Evolutionary conservation across 805 yeast genomes (phyloP), one percentile per base, ranked within the genome.

Genomic region (Wickerhamiella hasegawae): DNA sequence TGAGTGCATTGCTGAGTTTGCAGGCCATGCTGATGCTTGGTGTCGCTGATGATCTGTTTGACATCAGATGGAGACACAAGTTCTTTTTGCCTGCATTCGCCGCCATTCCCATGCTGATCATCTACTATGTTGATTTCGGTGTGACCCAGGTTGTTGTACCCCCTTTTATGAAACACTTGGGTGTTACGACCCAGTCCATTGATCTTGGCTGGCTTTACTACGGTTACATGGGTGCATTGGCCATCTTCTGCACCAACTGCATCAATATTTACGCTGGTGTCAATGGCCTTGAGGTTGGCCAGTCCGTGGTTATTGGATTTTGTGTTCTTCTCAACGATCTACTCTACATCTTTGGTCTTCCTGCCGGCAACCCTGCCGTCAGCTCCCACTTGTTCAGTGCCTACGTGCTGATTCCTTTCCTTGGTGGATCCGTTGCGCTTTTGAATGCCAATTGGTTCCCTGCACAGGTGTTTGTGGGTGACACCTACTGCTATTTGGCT

Each of bases 221-320:
- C 54, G 59, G 60, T 11, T 90, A 90, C 60, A 90, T 90, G 98
- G 82, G 78, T 0, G 67, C 93, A 0, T 73, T 90, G 39, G 77
- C 94, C 2, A 87, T 90, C 27, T 90, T 90, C 52, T 79, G 95
- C 48, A 96, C 99, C 18, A 87, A 90, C 53, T 82, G 96, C 9
- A 84, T 90, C 55, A 90, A 90, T 53, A 90, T 90, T 35, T 62
- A 85, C 21, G 99, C 99, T 0, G 99, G 99, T 4, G 71, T 90
- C 32, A 90, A 90, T 54, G 99, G 99, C 0, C 63, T 90, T 29
- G 99, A 90, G 58, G 96, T 85, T 10, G 97, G 96, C 19, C 98
- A 90, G 57, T 74, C 92, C 23, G 66, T 87, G 4, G 77, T 87
- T 0, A 62, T 90, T 36, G 83, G 81, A 0, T 31, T 73, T 1